phyloP scores from a whole-genome alignment of 2,329 filamentous ascomycete genomes.

The Myriosclerotinia curreyana region DNA sequence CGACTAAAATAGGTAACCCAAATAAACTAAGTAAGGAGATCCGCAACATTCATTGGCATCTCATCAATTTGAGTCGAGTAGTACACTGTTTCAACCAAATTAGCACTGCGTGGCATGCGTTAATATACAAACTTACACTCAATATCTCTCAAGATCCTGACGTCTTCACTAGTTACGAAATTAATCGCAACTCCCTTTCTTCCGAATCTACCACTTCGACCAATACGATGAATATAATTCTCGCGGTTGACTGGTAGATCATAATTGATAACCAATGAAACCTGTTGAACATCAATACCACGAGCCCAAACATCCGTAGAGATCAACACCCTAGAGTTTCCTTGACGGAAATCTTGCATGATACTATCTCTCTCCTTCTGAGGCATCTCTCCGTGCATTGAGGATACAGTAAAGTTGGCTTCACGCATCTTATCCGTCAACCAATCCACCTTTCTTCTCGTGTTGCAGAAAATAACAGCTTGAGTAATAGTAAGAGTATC shows the following conservation, averaged over 20 bases:
- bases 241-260: constrained; percentile 97
- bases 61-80: constrained; percentile 78
- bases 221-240: constrained; percentile 99
- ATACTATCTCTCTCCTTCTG: constrained; percentile 98
- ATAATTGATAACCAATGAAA: constrained; percentile 98
- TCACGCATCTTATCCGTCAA: constrained; percentile 99
- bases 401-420: constrained; percentile 96
- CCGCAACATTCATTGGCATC: constrained; percentile 73
- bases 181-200: constrained; percentile 99
- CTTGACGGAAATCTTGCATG: constrained; percentile 98
- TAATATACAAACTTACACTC: constrained; percentile 63
- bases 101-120: not conserved
- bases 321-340: constrained; percentile 92
- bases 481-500: constrained; percentile 98
- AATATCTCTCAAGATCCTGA: constrained; percentile 94
- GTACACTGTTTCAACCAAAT: constrained; percentile 50
- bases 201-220: constrained; percentile 90
- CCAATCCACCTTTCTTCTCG: constrained; percentile 98
- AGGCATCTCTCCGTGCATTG: constrained; percentile 99
- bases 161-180: constrained; percentile 97
- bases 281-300: constrained; percentile 98
- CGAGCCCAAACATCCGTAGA: constrained; percentile 97
- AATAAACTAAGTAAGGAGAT: constrained; percentile 36
- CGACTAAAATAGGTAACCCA: not conserved
- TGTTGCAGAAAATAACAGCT: constrained; percentile 99